Evolutionary conservation across 2,329 filamentous ascomycete species (phyloP).

Genomic region (Alternaria consortialis): DNA sequence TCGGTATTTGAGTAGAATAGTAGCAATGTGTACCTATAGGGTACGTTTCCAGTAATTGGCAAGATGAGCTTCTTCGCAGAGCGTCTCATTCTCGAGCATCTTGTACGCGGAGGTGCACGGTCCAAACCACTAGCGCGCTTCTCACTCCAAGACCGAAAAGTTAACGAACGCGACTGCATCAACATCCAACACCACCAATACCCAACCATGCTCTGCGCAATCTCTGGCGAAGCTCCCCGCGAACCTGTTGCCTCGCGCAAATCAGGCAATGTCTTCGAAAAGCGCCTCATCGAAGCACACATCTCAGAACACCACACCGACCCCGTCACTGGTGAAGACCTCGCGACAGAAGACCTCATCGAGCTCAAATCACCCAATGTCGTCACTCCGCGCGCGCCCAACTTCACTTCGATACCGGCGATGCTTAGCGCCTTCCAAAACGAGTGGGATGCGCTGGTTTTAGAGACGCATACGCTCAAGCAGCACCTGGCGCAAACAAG

Average conservation of each 20-base stretch:
- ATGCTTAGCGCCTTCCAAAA: constrained; percentile 95
- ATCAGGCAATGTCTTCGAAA: constrained; percentile 93
- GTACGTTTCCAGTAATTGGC: too few species aligned
- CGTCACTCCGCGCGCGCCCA: constrained; percentile 88
- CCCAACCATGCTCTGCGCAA: constrained; percentile 60
- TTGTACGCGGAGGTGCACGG: not conserved
- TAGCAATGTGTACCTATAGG: too few species aligned
- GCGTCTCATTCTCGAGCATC: not conserved
- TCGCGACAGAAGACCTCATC: constrained; percentile 84
- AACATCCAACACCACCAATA: constrained; percentile 5
- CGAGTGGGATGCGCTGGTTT: constrained; percentile 93
- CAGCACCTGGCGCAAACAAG: constrained; percentile 89
- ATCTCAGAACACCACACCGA: constrained; percentile 93
- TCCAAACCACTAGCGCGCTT: constrained; percentile 11
- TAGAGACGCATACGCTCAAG: constrained; percentile 90
- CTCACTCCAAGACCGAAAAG: constrained; percentile 9
- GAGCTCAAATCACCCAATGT: constrained; percentile 84
- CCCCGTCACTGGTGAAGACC: constrained; percentile 85
- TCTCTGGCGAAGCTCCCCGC: constrained; percentile 96
- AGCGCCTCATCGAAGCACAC: constrained; percentile 92
- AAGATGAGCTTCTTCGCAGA: not conserved
- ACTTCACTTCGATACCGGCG: constrained; percentile 94
- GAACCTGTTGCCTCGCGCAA: constrained; percentile 94
- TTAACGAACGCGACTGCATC: constrained; percentile 14
- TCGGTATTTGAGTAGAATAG: too few species aligned